These are phyloP conservation scores for Ceratocystis colombiana DNA, from an alignment of 2,329 filamentous ascomycete genomes.

Conservation along the genomic window DNA sequence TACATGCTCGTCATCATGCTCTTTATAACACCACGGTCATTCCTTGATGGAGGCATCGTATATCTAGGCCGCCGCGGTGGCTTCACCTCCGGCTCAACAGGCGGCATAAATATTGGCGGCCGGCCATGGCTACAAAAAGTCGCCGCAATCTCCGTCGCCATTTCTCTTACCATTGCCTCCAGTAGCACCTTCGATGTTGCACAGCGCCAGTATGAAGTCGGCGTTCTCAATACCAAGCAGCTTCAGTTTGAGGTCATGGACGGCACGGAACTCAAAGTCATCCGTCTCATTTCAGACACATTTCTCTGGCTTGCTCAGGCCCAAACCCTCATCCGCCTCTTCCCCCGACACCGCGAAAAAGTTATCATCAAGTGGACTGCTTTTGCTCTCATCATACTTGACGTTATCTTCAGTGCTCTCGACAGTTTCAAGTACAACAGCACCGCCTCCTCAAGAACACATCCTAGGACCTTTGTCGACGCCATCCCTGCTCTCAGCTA, in stretches of 20 bases:
- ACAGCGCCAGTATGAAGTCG: slow-evolving; percentile 65
- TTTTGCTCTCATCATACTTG: slow-evolving; percentile 82
- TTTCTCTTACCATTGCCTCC: slow-evolving; percentile 88
- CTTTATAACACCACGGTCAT: slow-evolving; percentile 87
- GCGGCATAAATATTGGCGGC: slow-evolving; percentile 75
- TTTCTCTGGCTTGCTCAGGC: slow-evolving; percentile 97
- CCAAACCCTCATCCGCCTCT: slow-evolving; percentile 88
- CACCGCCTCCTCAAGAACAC: slow-evolving; percentile 39
- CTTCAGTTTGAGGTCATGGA: slow-evolving; percentile 72
- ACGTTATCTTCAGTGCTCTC: slow-evolving; percentile 81
- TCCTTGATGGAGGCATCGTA: slow-evolving; percentile 74
- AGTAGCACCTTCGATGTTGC: slow-evolving; percentile 83
- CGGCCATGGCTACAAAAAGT: slow-evolving; percentile 89
- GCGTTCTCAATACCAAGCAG: slow-evolving; percentile 66
- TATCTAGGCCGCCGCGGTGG: slow-evolving; percentile 72
- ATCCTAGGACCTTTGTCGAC: slow-evolving; percentile 70
- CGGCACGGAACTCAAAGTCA: slow-evolving; percentile 76
- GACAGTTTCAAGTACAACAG: slow-evolving; percentile 67
- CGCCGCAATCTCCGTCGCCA: slow-evolving; percentile 59
- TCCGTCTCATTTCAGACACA: slow-evolving; percentile 86
- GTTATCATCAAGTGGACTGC: slow-evolving; percentile 98
- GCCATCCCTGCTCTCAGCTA: slow-evolving; percentile 87
- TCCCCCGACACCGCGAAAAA: slow-evolving; percentile 93
- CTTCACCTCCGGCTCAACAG: slow-evolving; percentile 71
- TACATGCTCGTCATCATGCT: slow-evolving; percentile 92